Base-by-base conservation (phyloP, 371 early-diverging fungal species). In the Circinella umbellata region DNA sequence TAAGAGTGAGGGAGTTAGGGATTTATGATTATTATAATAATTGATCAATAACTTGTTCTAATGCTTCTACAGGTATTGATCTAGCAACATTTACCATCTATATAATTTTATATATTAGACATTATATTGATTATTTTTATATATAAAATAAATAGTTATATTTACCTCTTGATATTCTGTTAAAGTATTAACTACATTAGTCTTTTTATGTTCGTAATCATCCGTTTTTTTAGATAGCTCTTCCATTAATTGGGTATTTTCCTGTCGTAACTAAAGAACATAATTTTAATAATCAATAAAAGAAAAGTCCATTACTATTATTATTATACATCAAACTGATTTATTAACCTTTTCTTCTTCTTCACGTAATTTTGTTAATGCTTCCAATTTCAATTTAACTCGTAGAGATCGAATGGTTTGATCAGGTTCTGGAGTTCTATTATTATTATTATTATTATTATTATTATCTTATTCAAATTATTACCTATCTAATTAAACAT, bases 361-460 rank as follows among this genome's bases (percentile, higher is more conserved):
- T 60, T 61, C 34, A 36, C 49, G 39, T 27, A 69, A 37, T 7
- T 51, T 42, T 27, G 54, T 46, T 47, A 69, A 49, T 49, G 64
- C 70, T 49, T 64, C 27, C 65, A 64, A 59, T 53, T 69, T 69
- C 34, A 69, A 34, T 20, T 69, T 55, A 46, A 69, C 59, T 10
- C 70, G 59, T 34, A 69, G n/a, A 37, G 70, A 63, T 62, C 65
- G 70, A 20, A 65, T 36, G 0, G 64, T 60, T 36, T 47, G 42
- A 7, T 59, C 55, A 37, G 70, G 70, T 59, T 65, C 35, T 20
- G 70, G 70, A 18, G 64, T 60, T 8, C 42, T 36, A 20, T 60
- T 69, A 57, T 15, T n/a, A 27, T 14, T 0, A 20, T 60, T 69
- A 57, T 15, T n/a, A 27, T 14, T 0, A 8, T 15, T 39, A 11